A percentile compares a stretch with the other conserved stretches of the same genome.
phyloP scores from a whole-genome alignment of 805 yeast genomes.

The Wickerhamomyces kurtzmanii region DNA sequence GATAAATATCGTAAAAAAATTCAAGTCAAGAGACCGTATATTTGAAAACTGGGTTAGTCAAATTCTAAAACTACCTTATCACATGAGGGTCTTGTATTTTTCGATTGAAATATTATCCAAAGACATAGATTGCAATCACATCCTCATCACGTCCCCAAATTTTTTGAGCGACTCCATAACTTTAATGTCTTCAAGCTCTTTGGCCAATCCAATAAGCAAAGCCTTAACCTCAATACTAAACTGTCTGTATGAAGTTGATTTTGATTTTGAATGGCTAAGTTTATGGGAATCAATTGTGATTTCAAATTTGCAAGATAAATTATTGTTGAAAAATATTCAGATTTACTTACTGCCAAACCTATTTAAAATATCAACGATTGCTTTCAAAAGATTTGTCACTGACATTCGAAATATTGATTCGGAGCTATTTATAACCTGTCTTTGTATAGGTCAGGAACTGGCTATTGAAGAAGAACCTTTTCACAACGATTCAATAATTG shows the following conservation, averaged over 20 bases:
- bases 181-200: conserved; percentile 43
- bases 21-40: conserved; percentile 15
- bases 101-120: conserved; percentile 47
- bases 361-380: conserved; percentile 39
- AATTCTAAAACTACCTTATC: conserved; percentile 32
- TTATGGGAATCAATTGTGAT: conserved; percentile 39
- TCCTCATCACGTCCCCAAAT: conserved; percentile 32
- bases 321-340: conserved; percentile 36
- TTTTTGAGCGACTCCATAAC: conserved; percentile 38
- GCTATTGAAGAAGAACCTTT: conserved; percentile 44
- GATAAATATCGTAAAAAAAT: conserved; percentile 25
- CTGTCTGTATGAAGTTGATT: conserved; percentile 21
- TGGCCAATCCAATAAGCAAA: conserved; percentile 63
- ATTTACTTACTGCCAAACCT: conserved; percentile 54
- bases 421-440: conserved; percentile 36
- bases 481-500: conserved; percentile 23
- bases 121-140: conserved; percentile 29
- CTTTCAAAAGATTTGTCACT: conserved; percentile 29
- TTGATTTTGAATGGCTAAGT: conserved; percentile 31
- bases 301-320: conserved; percentile 20
- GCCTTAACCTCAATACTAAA: conserved; percentile 32
- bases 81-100: conserved; percentile 52
- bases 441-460: conserved; percentile 56
- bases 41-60: conserved; percentile 35
- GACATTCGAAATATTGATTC: conserved; percentile 19